phyloP scores from a whole-genome alignment of 2,329 filamentous ascomycete genomes.

The Aspergillus nomiae region DNA sequence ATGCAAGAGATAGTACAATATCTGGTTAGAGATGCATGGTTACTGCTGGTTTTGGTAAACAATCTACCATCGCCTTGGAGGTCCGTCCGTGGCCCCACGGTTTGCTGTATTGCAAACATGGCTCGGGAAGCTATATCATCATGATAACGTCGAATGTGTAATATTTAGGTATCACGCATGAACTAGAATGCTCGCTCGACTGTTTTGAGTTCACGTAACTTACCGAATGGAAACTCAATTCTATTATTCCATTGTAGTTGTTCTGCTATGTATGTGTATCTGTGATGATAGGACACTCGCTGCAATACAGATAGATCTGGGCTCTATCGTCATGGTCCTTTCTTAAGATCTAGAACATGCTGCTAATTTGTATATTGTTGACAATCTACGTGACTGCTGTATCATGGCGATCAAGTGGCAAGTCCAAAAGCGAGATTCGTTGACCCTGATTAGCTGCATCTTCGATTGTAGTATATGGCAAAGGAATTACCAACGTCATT shows the following conservation, averaged over 20 bases:
- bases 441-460: not conserved
- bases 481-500: not conserved
- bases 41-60: not conserved
- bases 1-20: not conserved
- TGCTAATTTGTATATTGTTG: not conserved
- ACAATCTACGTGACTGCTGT: not conserved
- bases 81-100: not conserved
- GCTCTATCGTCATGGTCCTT: too few relatives aligned
- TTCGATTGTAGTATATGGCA: not conserved
- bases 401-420: not conserved
- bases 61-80: not conserved
- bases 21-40: not conserved
- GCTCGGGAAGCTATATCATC: not conserved
- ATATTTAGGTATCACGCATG: not conserved
- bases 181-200: not conserved
- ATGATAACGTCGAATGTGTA: not conserved
- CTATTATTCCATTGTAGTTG: not conserved
- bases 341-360: not conserved
- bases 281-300: not conserved
- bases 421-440: not conserved
- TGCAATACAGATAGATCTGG: not conserved
- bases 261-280: not conserved
- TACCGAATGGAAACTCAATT: not conserved
- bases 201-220: not conserved
- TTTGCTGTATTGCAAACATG: not conserved